A percentile compares a stretch with the other conserved stretches of the same genome.
Conservation (phyloP, 2,329 filamentous ascomycete genomes). For the Parastagonospora nodorum region DNA sequence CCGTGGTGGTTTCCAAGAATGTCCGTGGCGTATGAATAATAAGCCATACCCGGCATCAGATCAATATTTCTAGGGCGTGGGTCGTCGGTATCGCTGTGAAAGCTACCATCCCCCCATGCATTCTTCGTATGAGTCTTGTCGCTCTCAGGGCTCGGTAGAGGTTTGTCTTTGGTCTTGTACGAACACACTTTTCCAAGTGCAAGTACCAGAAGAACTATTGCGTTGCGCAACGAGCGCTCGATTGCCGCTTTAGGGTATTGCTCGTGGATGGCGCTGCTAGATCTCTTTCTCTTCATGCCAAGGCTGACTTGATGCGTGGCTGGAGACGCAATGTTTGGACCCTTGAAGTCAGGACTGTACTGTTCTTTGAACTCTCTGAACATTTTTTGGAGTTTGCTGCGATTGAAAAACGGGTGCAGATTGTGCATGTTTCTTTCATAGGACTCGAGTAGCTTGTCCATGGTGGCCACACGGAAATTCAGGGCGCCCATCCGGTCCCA, state of each 20-base stretch:
- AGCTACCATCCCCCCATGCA: slow-evolving; percentile 42
- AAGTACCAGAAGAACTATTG: slow-evolving; percentile 79
- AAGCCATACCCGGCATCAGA: slow-evolving; percentile 84
- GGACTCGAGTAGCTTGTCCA: slow-evolving; percentile 58
- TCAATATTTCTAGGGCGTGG: slow-evolving; percentile 70
- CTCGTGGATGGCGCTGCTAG: slow-evolving; percentile 33
- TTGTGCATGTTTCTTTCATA: slow-evolving; percentile 66
- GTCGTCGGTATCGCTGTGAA: slow-evolving; percentile 32
- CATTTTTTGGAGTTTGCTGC: slow-evolving; percentile 57
- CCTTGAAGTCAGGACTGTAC: slow-evolving; percentile 39
- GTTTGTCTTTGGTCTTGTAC: slow-evolving; percentile 46
- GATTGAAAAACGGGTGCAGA: slow-evolving; percentile 68
- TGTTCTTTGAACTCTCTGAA: slow-evolving; percentile 53
- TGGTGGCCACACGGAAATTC: slow-evolving; percentile 59
- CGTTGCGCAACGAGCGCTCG: slow-evolving; percentile 60
- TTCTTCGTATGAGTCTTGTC: slow-evolving; percentile 42
- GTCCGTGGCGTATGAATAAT: slow-evolving; percentile 84
- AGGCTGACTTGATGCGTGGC: slow-evolving; percentile 27
- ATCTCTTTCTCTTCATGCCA: slow-evolving; percentile 44
- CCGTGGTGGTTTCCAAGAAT: slow-evolving; percentile 83
- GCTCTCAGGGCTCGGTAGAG: slow-evolving; percentile 61
- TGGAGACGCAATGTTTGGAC: slow-evolving; percentile 28
- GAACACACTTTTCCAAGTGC: slow-evolving; percentile 84
- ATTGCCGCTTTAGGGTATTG: slow-evolving; percentile 28
- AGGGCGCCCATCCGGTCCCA: slow-evolving; percentile 59